Base-by-base conservation (phyloP, 1,139 yeast genomes). In the Spathaspora sp. region DNA sequence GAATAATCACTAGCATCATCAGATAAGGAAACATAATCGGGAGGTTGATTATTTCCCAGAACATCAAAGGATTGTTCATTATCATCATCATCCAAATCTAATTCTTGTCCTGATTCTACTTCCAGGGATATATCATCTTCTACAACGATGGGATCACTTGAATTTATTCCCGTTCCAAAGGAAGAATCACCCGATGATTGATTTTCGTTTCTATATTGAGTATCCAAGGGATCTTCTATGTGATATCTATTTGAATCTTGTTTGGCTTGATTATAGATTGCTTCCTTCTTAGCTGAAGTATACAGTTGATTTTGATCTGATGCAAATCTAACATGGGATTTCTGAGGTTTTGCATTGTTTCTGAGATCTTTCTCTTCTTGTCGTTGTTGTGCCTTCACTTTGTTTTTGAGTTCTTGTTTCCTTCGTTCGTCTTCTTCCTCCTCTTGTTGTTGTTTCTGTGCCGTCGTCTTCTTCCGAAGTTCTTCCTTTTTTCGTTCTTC, bases 141-240 rank as follows among this genome's bases (percentile, higher is more conserved):
- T 4, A 63, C 47, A 10, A 63, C 58, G 7, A 64, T 63, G 7
- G 69, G 69, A 48, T 63, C 60, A 34, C 53, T 51, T 4, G 56
- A 52, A 29, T 56, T 54, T 20, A 20, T 20, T 11, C 64, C 65
- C 17, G 45, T 53, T 27, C 20, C 25, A 31, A 16, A 29, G 8
- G 38, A 31, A 15, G 38, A 31, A 13, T 29, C 42, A 8, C 10
- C 23, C 11, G 33, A 17, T 20, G 20, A 5, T 16, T 42, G 26
- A 25, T 36, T 15, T 16, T 37, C 44, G 9, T 40, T 11, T 13
- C 39, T 26, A 40, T 40, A 47, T 20, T 45, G 44, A 2, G 40
- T 31, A 24, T 47, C 50, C 9, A 41, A 41, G n/a, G 39, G 20
- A 40, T 47, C 50, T 33, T 44, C 42, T 8, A 16, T 15, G 4